phyloP scores from a whole-genome alignment of 2,329 filamentous ascomycete species.

The Colletotrichum truncatum region DNA sequence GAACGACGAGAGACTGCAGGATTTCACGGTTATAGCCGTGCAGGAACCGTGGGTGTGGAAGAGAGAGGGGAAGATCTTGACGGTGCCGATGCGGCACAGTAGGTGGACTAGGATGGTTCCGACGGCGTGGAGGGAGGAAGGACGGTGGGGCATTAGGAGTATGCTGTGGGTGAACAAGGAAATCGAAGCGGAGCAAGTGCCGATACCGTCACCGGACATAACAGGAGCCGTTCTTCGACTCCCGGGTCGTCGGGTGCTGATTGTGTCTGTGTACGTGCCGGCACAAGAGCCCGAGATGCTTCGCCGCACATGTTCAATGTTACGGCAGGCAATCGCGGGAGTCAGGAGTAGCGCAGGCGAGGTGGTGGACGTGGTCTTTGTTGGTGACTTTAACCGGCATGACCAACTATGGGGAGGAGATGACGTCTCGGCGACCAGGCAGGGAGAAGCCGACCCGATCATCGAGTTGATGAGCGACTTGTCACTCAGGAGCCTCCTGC shows the following conservation, averaged over 20 bases:
- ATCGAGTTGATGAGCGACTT: slow-evolving; percentile 45
- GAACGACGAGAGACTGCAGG: slow-evolving; percentile 30
- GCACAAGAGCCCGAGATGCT: background rate
- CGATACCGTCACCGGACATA: background rate
- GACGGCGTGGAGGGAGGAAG: background rate
- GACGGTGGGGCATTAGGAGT: slow-evolving; percentile 13
- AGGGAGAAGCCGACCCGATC: slow-evolving; percentile 47
- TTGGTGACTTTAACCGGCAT: slow-evolving; percentile 32
- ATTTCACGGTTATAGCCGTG: slow-evolving; percentile 29
- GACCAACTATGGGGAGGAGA: slow-evolving; percentile 34
- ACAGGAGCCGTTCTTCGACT: background rate
- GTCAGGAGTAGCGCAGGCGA: background rate
- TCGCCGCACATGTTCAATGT: background rate
- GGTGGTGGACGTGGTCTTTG: slow-evolving; percentile 8
- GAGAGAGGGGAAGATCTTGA: slow-evolving; percentile 28
- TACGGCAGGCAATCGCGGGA: background rate
- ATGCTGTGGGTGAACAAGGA: background rate
- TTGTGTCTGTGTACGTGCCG: background rate
- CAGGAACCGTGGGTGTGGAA: slow-evolving; percentile 29
- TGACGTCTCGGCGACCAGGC: slow-evolving; percentile 29
- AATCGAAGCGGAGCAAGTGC: background rate
- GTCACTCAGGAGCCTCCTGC: slow-evolving; percentile 43
- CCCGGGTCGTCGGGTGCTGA: background rate
- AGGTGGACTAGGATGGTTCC: slow-evolving; percentile 30
- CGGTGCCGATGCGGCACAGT: slow-evolving; percentile 28